Conservation (phyloP, 202 grass and related monocot genomes). For the Eragrostis tef region DNA sequence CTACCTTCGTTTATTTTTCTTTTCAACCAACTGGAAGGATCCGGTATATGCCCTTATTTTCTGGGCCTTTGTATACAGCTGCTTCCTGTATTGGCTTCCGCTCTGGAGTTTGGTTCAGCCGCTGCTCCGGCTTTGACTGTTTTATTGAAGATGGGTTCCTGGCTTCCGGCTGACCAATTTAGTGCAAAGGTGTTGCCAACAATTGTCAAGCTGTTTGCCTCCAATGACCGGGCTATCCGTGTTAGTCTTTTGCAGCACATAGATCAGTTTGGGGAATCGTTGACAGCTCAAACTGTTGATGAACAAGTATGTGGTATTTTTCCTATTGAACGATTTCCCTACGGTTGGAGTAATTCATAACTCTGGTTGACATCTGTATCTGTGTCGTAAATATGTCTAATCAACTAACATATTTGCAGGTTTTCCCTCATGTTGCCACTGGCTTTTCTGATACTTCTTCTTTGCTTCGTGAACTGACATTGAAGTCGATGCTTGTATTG, state of each 20-base stretch:
- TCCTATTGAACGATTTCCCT: not conserved
- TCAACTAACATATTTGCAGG: conserved; percentile 56
- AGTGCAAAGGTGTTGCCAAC: conserved; percentile 95
- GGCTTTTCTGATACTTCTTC: conserved; percentile 93
- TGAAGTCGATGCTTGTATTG: conserved; percentile 97
- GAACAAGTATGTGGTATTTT: conserved; percentile 75
- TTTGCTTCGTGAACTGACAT: conserved; percentile 88
- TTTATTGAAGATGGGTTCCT: conserved; percentile 96
- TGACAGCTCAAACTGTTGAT: conserved; percentile 93
- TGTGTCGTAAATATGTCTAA: conserved; percentile 40
- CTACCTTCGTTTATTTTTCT: too few species aligned
- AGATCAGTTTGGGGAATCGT: conserved; percentile 97
- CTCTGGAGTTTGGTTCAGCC: conserved; percentile 98
- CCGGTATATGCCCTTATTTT: conserved; percentile 17
- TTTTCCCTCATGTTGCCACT: conserved; percentile 95
- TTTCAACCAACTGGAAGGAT: conserved; percentile 25
- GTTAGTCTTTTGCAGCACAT: conserved; percentile 95
- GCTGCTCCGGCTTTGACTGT: conserved; percentile 94
- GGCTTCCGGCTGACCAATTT: conserved; percentile 93
- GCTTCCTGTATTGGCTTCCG: conserved; percentile 89
- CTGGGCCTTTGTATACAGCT: conserved; percentile 60
- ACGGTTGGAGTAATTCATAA: not conserved
- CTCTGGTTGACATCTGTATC: conserved; percentile 1
- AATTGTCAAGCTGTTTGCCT: conserved; percentile 96
- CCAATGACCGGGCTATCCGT: conserved; percentile 96